phyloP scores from a whole-genome alignment of 177 flowering plant genomes.

The Vitis hybrid region DNA sequence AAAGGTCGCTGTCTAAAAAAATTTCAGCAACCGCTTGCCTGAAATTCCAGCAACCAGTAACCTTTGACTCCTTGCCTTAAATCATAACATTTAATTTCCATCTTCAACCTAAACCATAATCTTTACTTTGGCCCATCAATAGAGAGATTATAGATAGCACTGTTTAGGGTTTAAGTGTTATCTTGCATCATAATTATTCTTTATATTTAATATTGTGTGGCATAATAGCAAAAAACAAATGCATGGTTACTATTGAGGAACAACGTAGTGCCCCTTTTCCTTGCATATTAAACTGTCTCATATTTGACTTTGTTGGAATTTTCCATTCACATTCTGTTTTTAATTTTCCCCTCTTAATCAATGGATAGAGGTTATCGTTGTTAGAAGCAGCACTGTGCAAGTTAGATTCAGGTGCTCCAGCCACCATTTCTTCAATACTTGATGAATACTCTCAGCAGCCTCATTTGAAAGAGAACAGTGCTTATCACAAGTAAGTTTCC shows the following conservation, averaged over 20 bases:
- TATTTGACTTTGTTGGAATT: not conserved
- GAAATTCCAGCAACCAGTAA: too few species aligned
- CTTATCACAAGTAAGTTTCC: slow-evolving; percentile 49
- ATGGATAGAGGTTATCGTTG: slow-evolving; percentile 50
- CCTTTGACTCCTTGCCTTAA: too few species aligned
- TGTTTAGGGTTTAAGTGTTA: too few species aligned
- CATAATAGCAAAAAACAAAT: not conserved
- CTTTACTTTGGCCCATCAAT: too few species aligned
- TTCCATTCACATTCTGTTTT: not conserved
- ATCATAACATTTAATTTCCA: too few species aligned
- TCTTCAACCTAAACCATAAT: too few species aligned
- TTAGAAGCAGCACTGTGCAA: slow-evolving; percentile 65
- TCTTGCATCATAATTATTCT: too few species aligned
- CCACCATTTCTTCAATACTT: slow-evolving; percentile 49
- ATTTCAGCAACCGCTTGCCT: too few species aligned
- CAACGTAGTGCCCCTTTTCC: not conserved
- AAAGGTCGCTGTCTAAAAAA: too few species aligned
- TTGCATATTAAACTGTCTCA: not conserved
- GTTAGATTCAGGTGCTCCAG: slow-evolving; percentile 46
- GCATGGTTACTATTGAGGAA: not conserved
- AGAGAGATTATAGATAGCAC: too few species aligned
- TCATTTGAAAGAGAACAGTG: slow-evolving; percentile 58
- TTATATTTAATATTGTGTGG: not conserved
- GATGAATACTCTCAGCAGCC: slow-evolving; percentile 53
- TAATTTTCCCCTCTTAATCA: not conserved